Evolutionary conservation across 257 asterid species (phyloP).

Genomic region (Ocimum tenuiflorum): DNA sequence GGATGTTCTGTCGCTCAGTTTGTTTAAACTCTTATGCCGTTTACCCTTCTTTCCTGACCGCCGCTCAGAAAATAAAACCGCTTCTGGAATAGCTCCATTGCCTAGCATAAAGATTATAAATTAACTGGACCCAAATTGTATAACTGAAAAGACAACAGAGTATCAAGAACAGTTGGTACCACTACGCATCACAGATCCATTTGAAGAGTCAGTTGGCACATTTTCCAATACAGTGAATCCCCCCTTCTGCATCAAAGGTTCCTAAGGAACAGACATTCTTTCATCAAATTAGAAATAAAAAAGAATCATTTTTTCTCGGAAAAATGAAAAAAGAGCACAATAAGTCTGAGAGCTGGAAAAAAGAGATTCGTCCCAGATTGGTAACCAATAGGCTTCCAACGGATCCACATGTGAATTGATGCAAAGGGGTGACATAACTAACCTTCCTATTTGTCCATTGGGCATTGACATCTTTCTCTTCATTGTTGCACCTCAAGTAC

Average conservation of each 20-base stretch:
- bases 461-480: slow-evolving; percentile 32
- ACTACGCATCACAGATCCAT: slow-evolving; percentile 31
- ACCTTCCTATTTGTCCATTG: slow-evolving; percentile 39
- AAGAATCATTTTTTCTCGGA: background rate
- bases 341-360: slow-evolving; percentile 6
- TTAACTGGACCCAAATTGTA: slow-evolving; percentile 2
- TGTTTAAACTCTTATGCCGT: slow-evolving; percentile 46
- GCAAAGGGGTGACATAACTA: slow-evolving; percentile 5
- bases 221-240: slow-evolving; percentile 31
- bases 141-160: slow-evolving; percentile 2
- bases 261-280: slow-evolving; percentile 25
- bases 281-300: background rate
- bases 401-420: background rate
- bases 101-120: slow-evolving; percentile 27
- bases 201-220: slow-evolving; percentile 25
- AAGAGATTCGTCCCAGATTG: background rate
- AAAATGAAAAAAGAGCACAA: slow-evolving; percentile 5
- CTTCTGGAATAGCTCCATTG: slow-evolving; percentile 44
- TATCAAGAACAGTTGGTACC: slow-evolving; percentile 30
- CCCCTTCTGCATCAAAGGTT: slow-evolving; percentile 42
- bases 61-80: slow-evolving; percentile 40
- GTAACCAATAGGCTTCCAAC: background rate
- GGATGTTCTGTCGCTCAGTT: slow-evolving; percentile 37
- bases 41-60: slow-evolving; percentile 69
- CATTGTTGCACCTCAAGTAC: slow-evolving; percentile 23